Base-by-base conservation (phyloP, 768 basidiomycete genomes). In the Phlebiopsis gigantea region DNA sequence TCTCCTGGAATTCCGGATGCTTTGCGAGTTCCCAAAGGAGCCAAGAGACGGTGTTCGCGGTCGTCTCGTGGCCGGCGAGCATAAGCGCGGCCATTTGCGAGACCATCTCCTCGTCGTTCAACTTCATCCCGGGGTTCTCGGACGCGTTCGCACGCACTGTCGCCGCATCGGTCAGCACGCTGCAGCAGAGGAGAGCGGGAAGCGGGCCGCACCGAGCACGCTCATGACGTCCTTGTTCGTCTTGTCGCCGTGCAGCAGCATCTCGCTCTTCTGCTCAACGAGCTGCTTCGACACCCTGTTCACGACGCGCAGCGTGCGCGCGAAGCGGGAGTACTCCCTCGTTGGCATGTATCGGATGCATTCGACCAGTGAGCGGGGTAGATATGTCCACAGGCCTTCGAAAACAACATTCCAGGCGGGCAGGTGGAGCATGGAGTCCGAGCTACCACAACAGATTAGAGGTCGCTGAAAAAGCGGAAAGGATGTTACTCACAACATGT, bases 141-240 rank as follows among this genome's bases (percentile, higher is more conserved):
- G 79, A 74, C 10, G 75, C 73, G 65, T 84, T 84, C 10, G 82
- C 81, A 63, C 77, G 76, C 45, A 82, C 82, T 82, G 24, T 1
- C 25, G 7, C 28, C 7, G 15, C 4, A n/a, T n/a, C n/a, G 9
- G 22, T 47, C 31, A 57, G 46, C 24, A 41, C 34, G n/a, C 17
- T 14, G 30, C 5, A 29, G 5, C n/a, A 45, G 25, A 9, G 17
- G 49, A 41, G 28, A n/a, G n/a, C n/a, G n/a, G 12, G 69, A 63
- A 4, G 2, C 48, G 9, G 19, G 4, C 49, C 72, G 50, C 56
- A 82, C 83, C 78, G 10, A 85, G 70, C n/a, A 83, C 69, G 55
- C 80, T 81, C 60, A 85, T 68, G 24, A 83, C 73, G 63, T 85
- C 83, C 46, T 77, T 77, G 51, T 72, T 76, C 21, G 73, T 72